Evolutionary conservation across 257 asterid genomes (phyloP).

Genomic region (Solanum chmielewskii): DNA sequence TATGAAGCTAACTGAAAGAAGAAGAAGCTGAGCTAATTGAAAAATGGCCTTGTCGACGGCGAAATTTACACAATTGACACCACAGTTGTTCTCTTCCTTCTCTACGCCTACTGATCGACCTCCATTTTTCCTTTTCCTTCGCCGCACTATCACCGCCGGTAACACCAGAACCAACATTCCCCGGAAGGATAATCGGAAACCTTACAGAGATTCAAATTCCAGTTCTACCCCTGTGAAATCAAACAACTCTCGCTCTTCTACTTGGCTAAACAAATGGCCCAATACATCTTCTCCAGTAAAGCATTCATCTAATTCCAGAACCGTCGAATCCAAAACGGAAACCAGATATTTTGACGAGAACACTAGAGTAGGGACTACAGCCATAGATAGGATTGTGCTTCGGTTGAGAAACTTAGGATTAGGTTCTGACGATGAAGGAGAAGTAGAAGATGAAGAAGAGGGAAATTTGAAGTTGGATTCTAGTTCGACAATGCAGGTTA

Average conservation of each 20-base stretch:
- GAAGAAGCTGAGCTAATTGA: not conserved
- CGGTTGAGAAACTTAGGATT: conserved; percentile 78
- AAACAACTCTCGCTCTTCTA: conserved; percentile 9
- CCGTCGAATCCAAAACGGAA: conserved; percentile 7
- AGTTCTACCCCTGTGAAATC: not conserved
- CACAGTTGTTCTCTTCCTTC: conserved; percentile 35
- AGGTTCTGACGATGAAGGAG: conserved; percentile 40
- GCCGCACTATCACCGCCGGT: conserved; percentile 19
- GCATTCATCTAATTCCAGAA: not conserved
- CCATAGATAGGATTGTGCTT: conserved; percentile 85
- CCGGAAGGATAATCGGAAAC: not conserved
- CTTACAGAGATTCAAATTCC: conserved; percentile 12
- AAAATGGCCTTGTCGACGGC: conserved; percentile 57
- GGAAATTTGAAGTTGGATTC: conserved; percentile 1
- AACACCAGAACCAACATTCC: conserved; percentile 19
- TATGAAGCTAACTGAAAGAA: conserved; percentile 4
- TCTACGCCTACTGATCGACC: conserved; percentile 23
- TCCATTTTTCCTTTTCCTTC: conserved; percentile 17
- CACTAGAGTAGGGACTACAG: conserved; percentile 38
- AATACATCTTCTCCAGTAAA: conserved; percentile 12
- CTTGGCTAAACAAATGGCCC: conserved; percentile 82
- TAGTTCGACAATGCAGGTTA: conserved; percentile 6
- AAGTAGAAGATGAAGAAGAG: conserved; percentile 17
- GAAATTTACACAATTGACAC: conserved; percentile 59
- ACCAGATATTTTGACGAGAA: conserved; percentile 8